These are phyloP conservation scores for Aurantiochytrium sp. DNA, from an alignment of 108 stramenopile genomes.

Conservation along the genomic window DNA sequence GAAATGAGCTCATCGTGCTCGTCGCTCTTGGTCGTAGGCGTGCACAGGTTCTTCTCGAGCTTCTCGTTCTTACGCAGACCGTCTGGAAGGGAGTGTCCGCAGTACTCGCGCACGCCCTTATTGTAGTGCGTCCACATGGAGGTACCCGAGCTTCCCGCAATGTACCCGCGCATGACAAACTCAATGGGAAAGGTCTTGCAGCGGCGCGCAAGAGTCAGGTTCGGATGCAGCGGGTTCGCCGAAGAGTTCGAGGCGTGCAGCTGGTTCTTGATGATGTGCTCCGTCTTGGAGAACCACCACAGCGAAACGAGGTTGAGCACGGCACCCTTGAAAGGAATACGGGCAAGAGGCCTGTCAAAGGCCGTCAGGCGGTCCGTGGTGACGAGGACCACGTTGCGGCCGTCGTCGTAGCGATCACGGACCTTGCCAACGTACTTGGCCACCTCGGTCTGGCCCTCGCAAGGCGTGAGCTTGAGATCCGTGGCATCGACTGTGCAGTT, in stretches of 20 bases:
- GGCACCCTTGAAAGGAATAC: slow-evolving; percentile 90
- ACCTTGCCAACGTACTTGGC: slow-evolving; percentile 37
- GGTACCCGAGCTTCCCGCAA: slow-evolving; percentile 67
- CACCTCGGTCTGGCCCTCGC: neutral
- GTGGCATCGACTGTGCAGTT: neutral
- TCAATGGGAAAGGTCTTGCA: slow-evolving; percentile 93
- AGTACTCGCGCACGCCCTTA: slow-evolving; percentile 81
- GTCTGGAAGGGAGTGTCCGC: slow-evolving; percentile 84
- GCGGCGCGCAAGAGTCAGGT: slow-evolving; percentile 77
- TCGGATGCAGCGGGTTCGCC: slow-evolving; percentile 59
- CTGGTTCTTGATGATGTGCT: slow-evolving; percentile 85
- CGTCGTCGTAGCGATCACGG: slow-evolving; percentile 44
- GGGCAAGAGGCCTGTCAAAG: slow-evolving; percentile 87
- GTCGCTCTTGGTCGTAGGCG: slow-evolving; percentile 95
- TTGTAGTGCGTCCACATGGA: slow-evolving; percentile 97
- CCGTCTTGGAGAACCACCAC: slow-evolving; percentile 88
- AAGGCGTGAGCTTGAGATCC: neutral
- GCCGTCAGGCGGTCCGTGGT: slow-evolving; percentile 96
- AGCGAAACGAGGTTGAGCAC: slow-evolving; percentile 85
- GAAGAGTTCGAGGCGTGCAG: slow-evolving; percentile 57
- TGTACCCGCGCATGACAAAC: slow-evolving; percentile 70
- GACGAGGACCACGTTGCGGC: slow-evolving; percentile 65
- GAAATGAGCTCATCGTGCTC: slow-evolving; percentile 88
- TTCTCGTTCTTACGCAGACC: slow-evolving; percentile 90
- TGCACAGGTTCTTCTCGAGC: slow-evolving; percentile 65